Evolutionary conservation across 805 yeast species (phyloP).

Genomic region (Yarrowia osloensis): DNA sequence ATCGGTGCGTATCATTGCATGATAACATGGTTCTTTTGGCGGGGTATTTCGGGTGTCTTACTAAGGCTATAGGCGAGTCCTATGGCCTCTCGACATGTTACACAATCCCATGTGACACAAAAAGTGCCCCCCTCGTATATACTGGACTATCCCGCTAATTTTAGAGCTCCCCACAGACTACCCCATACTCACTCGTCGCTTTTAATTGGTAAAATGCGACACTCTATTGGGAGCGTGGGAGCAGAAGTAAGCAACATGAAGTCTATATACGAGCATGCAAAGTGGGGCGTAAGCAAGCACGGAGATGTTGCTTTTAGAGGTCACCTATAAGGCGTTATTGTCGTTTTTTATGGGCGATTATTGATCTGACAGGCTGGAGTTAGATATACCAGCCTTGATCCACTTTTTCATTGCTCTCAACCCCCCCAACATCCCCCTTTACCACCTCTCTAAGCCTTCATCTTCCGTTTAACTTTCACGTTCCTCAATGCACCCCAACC

Average conservation of each 20-base stretch:
- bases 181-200: not conserved
- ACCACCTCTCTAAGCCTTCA: not conserved
- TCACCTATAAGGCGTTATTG: not conserved
- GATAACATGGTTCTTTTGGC: not conserved
- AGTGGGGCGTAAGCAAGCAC: not conserved
- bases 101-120: not conserved
- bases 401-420: not conserved
- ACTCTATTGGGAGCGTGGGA: conserved; percentile 11
- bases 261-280: not conserved
- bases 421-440: not conserved
- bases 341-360: not conserved
- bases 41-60: not conserved
- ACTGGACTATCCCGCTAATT: not conserved
- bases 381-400: not conserved
- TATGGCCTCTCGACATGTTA: not conserved
- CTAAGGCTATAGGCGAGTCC: not conserved
- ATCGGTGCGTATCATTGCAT: conserved; percentile 4
- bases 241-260: not conserved
- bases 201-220: not conserved
- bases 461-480: not conserved
- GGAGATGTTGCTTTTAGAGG: not conserved
- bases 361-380: too few species aligned
- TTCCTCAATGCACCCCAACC: not conserved
- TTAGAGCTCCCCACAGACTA: not conserved
- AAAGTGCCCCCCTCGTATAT: not conserved